Conservation (phyloP, 805 yeast genomes). For the Candida adriatica region DNA sequence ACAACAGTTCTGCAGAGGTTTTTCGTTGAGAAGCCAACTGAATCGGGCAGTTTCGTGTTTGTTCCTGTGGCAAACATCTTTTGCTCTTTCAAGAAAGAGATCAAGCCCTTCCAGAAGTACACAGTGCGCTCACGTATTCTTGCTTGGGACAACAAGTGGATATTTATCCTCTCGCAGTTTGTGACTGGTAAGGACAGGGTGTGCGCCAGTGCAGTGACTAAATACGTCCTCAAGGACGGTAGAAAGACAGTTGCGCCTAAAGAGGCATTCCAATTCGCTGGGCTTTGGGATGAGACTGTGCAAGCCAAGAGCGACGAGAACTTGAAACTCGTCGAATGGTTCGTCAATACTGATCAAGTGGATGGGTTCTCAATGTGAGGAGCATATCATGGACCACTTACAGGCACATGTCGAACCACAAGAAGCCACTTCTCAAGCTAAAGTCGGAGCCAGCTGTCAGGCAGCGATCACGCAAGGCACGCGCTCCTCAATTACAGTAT, state of each 20-base stretch:
- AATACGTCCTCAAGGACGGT: slow-evolving; percentile 75
- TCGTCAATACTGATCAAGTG: slow-evolving; percentile 30
- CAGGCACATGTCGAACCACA: no score
- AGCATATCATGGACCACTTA: no score
- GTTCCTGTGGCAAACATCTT: slow-evolving; percentile 73
- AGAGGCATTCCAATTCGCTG: slow-evolving; percentile 50
- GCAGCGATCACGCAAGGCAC: no score
- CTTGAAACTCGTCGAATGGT: slow-evolving; percentile 31
- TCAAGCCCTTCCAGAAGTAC: slow-evolving; percentile 59
- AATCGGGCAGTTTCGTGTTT: slow-evolving; percentile 34
- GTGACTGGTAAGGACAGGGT: slow-evolving; percentile 29
- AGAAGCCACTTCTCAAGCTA: no score
- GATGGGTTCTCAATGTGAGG: slow-evolving; percentile 21
- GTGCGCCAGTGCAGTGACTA: slow-evolving; percentile 61
- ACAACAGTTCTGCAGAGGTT: slow-evolving; percentile 49
- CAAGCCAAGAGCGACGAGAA: slow-evolving; percentile 35
- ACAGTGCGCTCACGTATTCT: slow-evolving; percentile 49
- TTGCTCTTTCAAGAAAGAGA: slow-evolving; percentile 63
- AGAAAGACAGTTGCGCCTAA: slow-evolving; percentile 67
- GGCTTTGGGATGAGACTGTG: slow-evolving; percentile 46
- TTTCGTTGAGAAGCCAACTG: slow-evolving; percentile 39
- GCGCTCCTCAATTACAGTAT: no score
- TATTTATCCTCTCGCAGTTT: slow-evolving; percentile 63
- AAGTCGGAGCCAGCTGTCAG: no score
- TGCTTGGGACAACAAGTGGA: slow-evolving; percentile 88